Percentiles rank a stretch among this genome's conserved stretches.
Evolutionary conservation across 768 basidiomycete species (phyloP).

Genomic region (Galerina sulciceps): DNA sequence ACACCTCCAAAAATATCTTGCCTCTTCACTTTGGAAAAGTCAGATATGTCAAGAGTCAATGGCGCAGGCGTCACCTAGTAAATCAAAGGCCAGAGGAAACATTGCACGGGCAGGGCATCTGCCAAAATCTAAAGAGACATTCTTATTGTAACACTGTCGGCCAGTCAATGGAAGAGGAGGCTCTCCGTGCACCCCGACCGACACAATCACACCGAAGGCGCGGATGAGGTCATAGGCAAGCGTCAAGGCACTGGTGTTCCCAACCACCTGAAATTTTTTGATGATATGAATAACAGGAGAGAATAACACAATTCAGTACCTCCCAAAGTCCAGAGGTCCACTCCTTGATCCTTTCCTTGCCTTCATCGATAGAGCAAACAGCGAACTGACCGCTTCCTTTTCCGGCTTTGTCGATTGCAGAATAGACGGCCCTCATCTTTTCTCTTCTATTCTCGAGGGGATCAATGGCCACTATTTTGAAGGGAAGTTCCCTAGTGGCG

Average conservation of each 20-base stretch:
- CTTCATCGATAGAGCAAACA: slow-evolving; percentile 54
- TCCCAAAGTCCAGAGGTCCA: slow-evolving; percentile 67
- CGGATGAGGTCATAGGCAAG: slow-evolving; percentile 74
- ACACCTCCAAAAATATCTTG: slow-evolving; percentile 80
- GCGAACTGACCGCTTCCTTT: slow-evolving; percentile 53
- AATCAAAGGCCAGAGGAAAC: slow-evolving; percentile 71
- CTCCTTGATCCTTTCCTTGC: slow-evolving; percentile 47
- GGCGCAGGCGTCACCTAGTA: slow-evolving; percentile 45
- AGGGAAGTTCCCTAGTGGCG: slow-evolving; percentile 45
- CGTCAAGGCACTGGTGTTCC: slow-evolving; percentile 63
- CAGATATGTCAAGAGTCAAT: neutral
- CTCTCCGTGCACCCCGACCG: slow-evolving; percentile 73
- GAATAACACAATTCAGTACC: slow-evolving; percentile 37
- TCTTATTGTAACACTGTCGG: slow-evolving; percentile 71
- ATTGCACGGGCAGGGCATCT: slow-evolving; percentile 81
- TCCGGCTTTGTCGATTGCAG: slow-evolving; percentile 46
- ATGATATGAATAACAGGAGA: neutral
- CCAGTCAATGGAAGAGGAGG: slow-evolving; percentile 59
- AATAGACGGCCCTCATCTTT: slow-evolving; percentile 64
- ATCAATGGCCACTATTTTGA: slow-evolving; percentile 69
- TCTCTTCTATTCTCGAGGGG: slow-evolving; percentile 56
- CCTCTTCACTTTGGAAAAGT: slow-evolving; percentile 47
- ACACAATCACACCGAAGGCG: slow-evolving; percentile 75
- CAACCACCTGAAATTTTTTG: slow-evolving; percentile 61
- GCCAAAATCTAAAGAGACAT: slow-evolving; percentile 80